phyloP scores from a whole-genome alignment of 345 rosid genomes.

The Linum usitatissimum region DNA sequence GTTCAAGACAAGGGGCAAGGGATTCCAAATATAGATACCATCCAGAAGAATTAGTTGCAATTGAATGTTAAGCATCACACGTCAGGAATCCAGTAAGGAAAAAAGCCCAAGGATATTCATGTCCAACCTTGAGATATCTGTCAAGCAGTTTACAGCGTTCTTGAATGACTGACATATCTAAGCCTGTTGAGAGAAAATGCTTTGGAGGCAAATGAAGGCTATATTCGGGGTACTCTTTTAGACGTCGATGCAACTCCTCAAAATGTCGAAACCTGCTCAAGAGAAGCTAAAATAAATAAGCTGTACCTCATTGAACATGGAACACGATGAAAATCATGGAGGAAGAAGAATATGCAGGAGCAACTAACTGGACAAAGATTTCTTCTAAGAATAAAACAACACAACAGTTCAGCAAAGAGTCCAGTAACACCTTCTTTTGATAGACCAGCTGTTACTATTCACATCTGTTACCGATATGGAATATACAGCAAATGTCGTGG shows the following conservation, averaged over 20 bases:
- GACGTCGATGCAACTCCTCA: conserved; percentile 96
- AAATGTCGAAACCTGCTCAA: conserved; percentile 82
- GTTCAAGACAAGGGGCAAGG: too few species aligned
- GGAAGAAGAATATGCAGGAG: conserved; percentile 4
- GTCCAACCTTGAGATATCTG: conserved; percentile 68
- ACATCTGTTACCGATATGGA: conserved; percentile 85
- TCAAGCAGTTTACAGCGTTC: conserved; percentile 89
- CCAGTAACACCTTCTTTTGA: conserved; percentile 79
- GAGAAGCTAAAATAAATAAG: conserved; percentile 10
- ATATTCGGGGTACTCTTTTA: conserved; percentile 80
- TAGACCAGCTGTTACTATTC: conserved; percentile 81
- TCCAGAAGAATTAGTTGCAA: too few species aligned
- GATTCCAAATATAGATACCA: too few species aligned
- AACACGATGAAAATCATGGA: conserved; percentile 5
- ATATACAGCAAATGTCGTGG: conserved; percentile 86
- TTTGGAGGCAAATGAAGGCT: conserved; percentile 93
- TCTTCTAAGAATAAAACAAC: background rate
- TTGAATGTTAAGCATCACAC: too few species aligned
- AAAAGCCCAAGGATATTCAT: background rate
- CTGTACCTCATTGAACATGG: background rate
- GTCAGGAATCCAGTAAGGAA: background rate
- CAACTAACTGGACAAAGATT: background rate
- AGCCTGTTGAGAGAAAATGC: conserved; percentile 89
- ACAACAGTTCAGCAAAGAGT: conserved; percentile 17
- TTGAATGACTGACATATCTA: conserved; percentile 67